A percentile compares a stretch with the other conserved stretches of the same genome.
Evolutionary conservation across 2,329 filamentous ascomycete species (phyloP).

Genomic region (Geosmithia morbida): DNA sequence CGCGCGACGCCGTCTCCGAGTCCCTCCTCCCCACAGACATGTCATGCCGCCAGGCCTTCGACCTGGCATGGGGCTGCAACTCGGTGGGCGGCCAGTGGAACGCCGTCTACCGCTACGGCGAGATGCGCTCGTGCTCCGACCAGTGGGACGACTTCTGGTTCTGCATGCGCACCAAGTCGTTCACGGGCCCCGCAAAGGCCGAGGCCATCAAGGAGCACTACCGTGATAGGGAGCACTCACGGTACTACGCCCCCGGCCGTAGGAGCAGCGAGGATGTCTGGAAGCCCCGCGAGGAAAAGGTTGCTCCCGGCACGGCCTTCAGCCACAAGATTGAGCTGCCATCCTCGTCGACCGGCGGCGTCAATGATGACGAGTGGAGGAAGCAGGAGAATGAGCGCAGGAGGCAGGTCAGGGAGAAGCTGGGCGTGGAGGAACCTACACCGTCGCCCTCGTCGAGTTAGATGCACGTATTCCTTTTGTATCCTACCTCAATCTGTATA

Average conservation of each 20-base stretch:
- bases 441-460: background rate
- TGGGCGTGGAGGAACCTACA: constrained; percentile 8
- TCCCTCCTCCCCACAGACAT: constrained; percentile 66
- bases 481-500: too few species aligned
- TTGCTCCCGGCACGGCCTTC: constrained; percentile 35
- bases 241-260: constrained; percentile 47
- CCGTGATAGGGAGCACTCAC: constrained; percentile 46
- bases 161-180: constrained; percentile 74
- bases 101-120: constrained; percentile 77
- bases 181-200: constrained; percentile 42
- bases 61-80: constrained; percentile 88
- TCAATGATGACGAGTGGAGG: constrained; percentile 29
- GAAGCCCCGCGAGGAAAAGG: constrained; percentile 53
- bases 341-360: constrained; percentile 1
- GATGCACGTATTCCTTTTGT: background rate
- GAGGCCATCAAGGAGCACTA: constrained; percentile 53
- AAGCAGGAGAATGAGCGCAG: constrained; percentile 18
- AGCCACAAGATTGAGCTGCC: constrained; percentile 21
- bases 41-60: constrained; percentile 83
- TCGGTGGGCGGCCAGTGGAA: constrained; percentile 84
- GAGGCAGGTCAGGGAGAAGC: constrained; percentile 16
- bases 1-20: constrained; percentile 38
- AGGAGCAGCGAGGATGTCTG: constrained; percentile 85
- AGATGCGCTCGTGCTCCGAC: constrained; percentile 61
- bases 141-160: constrained; percentile 95